phyloP scores from a whole-genome alignment of 495 filamentous ascomycete species.

The Amorphotheca resinae region DNA sequence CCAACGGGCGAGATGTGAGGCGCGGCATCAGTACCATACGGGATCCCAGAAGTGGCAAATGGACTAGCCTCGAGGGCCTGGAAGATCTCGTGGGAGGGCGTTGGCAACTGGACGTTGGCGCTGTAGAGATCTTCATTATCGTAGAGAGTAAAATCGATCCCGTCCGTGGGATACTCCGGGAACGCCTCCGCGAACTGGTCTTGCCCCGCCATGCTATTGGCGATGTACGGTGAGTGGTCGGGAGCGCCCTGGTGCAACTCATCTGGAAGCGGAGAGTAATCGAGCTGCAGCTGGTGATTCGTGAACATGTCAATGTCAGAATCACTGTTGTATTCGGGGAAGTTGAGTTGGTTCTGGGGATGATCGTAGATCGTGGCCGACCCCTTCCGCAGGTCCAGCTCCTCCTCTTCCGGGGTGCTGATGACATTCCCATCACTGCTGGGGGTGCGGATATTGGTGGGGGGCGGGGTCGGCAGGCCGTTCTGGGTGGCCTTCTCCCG shows the following conservation, averaged over 20 bases:
- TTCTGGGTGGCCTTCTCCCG: constrained; percentile 14
- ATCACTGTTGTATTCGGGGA: constrained; percentile 15
- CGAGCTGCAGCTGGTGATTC: constrained; percentile 10
- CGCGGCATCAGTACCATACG: constrained; percentile 22
- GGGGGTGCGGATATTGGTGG: constrained; percentile 17
- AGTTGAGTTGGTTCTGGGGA: constrained; percentile 12
- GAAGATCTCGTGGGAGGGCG: constrained; percentile 24
- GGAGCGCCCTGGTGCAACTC: constrained; percentile 7
- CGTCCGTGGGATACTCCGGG: constrained; percentile 3
- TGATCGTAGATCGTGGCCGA: background rate
- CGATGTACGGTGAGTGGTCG: constrained; percentile 15
- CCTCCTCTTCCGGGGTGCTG: constrained; percentile 14
- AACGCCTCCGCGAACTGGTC: constrained; percentile 16
- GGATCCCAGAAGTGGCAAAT: constrained; percentile 21
- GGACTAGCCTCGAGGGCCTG: constrained; percentile 14
- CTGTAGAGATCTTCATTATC: constrained; percentile 45
- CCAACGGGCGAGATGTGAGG: constrained; percentile 49
- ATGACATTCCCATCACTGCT: constrained; percentile 16
- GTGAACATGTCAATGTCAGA: constrained; percentile 15
- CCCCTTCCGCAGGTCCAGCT: constrained; percentile 1
- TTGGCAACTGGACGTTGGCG: constrained; percentile 28
- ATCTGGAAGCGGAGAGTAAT: constrained; percentile 19
- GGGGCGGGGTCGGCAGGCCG: constrained; percentile 19
- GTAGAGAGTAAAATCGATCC: constrained; percentile 36
- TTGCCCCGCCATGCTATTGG: constrained; percentile 11